Evolutionary conservation across 352 stramenopile species (phyloP).

Genomic region (Elongisporangium senticosum): DNA sequence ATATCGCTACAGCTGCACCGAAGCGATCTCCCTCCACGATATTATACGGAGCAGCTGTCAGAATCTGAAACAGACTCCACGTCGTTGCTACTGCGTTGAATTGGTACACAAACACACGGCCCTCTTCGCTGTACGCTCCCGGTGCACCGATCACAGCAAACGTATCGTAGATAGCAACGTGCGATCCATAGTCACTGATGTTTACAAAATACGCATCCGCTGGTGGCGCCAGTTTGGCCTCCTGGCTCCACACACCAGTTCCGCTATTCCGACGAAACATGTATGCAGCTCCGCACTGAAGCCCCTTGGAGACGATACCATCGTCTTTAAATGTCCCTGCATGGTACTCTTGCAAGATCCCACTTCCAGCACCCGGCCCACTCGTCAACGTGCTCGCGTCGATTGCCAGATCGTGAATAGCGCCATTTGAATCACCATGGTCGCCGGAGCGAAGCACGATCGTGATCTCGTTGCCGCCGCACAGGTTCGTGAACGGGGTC

Average conservation of each 20-base stretch:
- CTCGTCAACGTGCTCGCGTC: slow-evolving; percentile 41
- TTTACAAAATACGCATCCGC: slow-evolving; percentile 19
- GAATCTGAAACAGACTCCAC: slow-evolving; percentile 66
- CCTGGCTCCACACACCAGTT: slow-evolving; percentile 44
- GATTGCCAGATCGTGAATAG: slow-evolving; percentile 52
- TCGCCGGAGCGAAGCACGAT: slow-evolving; percentile 52
- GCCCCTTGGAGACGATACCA: slow-evolving; percentile 48
- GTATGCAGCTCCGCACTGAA: slow-evolving; percentile 69
- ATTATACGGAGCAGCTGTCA: slow-evolving; percentile 45
- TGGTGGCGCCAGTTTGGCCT: slow-evolving; percentile 48
- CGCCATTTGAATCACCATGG: slow-evolving; percentile 43
- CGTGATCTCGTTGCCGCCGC: slow-evolving; percentile 38
- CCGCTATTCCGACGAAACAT: slow-evolving; percentile 36
- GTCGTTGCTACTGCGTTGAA: slow-evolving; percentile 27
- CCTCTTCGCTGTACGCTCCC: slow-evolving; percentile 44
- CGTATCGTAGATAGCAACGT: slow-evolving; percentile 39
- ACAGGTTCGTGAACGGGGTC: slow-evolving; percentile 47
- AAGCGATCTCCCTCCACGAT: slow-evolving; percentile 52
- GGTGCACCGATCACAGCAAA: slow-evolving; percentile 63
- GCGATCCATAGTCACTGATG: slow-evolving; percentile 49
- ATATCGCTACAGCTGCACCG: slow-evolving; percentile 62
- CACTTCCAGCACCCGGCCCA: slow-evolving; percentile 14
- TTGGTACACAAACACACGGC: slow-evolving; percentile 73
- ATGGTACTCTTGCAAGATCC: slow-evolving; percentile 48
- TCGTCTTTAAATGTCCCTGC: slow-evolving; percentile 57